Base-by-base conservation (phyloP, 2,329 filamentous ascomycete species). In the Diplodia intermedia region DNA sequence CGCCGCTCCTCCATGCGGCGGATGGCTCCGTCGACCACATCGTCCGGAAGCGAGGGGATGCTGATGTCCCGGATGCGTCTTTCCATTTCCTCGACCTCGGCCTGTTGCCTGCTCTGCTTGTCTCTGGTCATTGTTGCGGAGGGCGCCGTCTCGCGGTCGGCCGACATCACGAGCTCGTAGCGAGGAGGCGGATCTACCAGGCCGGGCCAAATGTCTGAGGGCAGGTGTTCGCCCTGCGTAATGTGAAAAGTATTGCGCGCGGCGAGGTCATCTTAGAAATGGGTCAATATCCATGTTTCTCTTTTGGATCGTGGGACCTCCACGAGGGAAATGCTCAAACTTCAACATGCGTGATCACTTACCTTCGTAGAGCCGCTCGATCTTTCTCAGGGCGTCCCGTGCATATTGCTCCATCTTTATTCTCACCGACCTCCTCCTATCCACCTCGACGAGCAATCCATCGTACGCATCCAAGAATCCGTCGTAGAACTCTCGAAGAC, bases 401-500 rank as follows among this genome's bases (percentile, higher is more conserved):
- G 93, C 90, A 31, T 97, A 88, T 53, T 84, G 85, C 71, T 89
- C 86, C 65, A 96, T 90, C 70, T 91, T 89, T 38, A 90, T 88
- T 73, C 95, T 91, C 43, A 92, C 88, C 15, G 86, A 83, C 69
- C 88, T 88, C 11, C 95, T 86, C 29, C 95, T 85, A 65, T 91
- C 90, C 6, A 93, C 90, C 78, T 99, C 95, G 1, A 97, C 85
- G 29, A 97, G 86, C 14, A 99, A 82, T 23, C 90, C 89, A 72
- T 93, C 91, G 75, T 99, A 98, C 0, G 93, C 92, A 65, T 88
- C 86, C 23, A 91, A 85, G 74, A 98, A 99, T 20, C 90, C 89
- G 69, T 94, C 91, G 78, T 97, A 98, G 73, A 97, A 92, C n/a
- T 87, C 83, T 12, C 89, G 86, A 73, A 97, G 86, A 26, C 88